phyloP scores from a whole-genome alignment of 139 green algal genomes.

The Tetradesmus obliquus region DNA sequence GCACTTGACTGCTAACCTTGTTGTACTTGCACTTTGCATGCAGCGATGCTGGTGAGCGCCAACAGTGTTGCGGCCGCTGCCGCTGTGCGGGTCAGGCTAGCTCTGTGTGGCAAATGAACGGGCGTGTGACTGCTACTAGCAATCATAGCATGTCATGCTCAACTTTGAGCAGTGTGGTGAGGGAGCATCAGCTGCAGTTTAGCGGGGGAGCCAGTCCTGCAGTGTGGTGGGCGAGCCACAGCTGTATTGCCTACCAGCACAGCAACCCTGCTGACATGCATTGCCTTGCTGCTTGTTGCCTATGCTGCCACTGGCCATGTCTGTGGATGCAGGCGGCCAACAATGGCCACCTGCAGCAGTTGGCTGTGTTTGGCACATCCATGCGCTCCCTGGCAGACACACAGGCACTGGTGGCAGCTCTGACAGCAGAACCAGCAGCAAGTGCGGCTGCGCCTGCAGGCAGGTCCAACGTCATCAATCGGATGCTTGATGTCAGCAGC shows the following conservation, averaged over 20 bases:
- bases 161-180: too few species aligned
- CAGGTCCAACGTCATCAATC: neutral
- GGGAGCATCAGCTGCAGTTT: too few species aligned
- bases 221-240: neutral
- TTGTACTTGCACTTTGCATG: too few species aligned
- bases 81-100: too few species aligned
- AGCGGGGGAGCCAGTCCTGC: too few species aligned
- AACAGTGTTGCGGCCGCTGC: too few species aligned
- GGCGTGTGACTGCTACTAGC: too few species aligned
- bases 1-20: too few species aligned
- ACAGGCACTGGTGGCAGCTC: neutral
- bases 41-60: too few species aligned
- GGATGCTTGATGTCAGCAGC: neutral
- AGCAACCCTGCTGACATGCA: neutral
- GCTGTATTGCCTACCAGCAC: neutral
- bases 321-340: conserved; percentile 5
- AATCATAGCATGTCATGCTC: too few species aligned
- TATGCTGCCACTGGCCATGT: neutral
- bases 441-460: neutral
- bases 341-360: neutral
- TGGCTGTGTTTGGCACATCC: conserved; percentile 31
- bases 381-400: conserved; percentile 28
- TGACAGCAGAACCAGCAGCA: neutral
- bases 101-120: too few species aligned
- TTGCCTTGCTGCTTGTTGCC: neutral